Evolutionary conservation across 1,139 yeast genomes (phyloP), one percentile per base, ranked within the genome.

Genomic region (Geotrichum cucujoidarum): DNA sequence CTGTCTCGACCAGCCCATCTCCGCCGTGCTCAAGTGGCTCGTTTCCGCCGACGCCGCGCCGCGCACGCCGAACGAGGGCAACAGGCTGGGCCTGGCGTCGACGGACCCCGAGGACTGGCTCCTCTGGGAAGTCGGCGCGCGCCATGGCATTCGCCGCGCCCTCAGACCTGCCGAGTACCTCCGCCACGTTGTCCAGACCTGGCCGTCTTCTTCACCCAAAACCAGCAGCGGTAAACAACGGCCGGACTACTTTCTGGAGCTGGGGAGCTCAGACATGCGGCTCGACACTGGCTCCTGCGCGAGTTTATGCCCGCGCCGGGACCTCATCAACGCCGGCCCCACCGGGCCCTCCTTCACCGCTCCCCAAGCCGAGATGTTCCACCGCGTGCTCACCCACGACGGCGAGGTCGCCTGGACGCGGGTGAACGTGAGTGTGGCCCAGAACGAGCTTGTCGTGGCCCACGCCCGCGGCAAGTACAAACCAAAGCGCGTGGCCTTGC

Each of bases 281-380:
- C 48, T 61, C 33, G 65, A 63, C 41, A 52, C 52, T 24, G 50
- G 48, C 18, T 61, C 66, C 20, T 53, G 63, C 16, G 68, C 68
- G 17, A 60, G 59, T 22, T 53, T 65, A 20, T 59, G 58, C 24
- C 67, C 68, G 3, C 60, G 68, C 2, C 57, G 68, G 4, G 68
- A 64, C 50, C 54, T 65, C 48, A 47, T 63, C 22, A 22, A 34
- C 34, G 25, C 37, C 8, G 48, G 48, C 20, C 48, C 48, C 13
- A n/a, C 34, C 11, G 48, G 48, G 2, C 48, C 48, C 17, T 29
- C 40, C 16, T 45, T 39, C 34, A 31, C 39, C 18, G 43, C 47
- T 4, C n/a, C n/a, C n/a, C n/a, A n/a, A n/a, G 6, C 8, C 27
- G 30, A 35, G n/a, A 33, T 34, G 39, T 32, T 39, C 14, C 41